Percentiles rank a stretch among this genome's conserved stretches.
These are phyloP conservation scores for Tephrocybe sp. DNA, from an alignment of 768 basidiomycete genomes.

Conservation along the genomic window DNA sequence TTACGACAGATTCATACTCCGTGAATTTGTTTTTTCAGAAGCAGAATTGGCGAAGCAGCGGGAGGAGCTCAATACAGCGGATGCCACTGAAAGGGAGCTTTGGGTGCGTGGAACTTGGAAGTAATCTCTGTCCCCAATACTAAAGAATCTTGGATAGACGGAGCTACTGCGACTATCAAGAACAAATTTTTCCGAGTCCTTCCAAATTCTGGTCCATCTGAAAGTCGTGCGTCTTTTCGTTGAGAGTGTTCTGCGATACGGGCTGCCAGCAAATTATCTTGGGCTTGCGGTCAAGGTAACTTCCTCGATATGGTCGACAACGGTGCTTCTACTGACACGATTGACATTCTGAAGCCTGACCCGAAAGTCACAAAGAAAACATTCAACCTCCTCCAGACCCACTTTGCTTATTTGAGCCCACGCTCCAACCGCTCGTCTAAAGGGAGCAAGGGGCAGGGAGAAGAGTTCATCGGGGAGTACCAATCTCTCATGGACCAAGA, in stretches of 20 bases:
- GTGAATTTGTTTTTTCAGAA: constrained; percentile 93
- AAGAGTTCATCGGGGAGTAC: constrained; percentile 89
- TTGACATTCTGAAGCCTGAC: constrained; percentile 69
- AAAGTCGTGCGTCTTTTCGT: constrained; percentile 91
- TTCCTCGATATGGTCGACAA: neutral
- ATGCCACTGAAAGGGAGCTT: constrained; percentile 90
- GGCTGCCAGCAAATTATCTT: constrained; percentile 88
- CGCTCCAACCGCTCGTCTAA: constrained; percentile 52
- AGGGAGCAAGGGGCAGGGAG: constrained; percentile 41
- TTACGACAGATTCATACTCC: constrained; percentile 78
- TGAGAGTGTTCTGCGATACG: constrained; percentile 94
- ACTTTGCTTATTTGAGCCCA: constrained; percentile 82
- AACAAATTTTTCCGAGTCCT: constrained; percentile 96
- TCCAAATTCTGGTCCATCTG: constrained; percentile 90
- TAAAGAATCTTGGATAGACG: constrained; percentile 62
- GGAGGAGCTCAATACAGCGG: constrained; percentile 78
- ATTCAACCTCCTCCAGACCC: constrained; percentile 66
- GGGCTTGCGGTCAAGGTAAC: constrained; percentile 83
- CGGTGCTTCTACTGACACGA: neutral
- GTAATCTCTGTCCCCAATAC: no score
- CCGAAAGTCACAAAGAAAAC: constrained; percentile 81
- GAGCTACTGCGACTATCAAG: constrained; percentile 88
- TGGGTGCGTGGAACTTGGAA: constrained; percentile 65
- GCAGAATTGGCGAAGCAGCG: constrained; percentile 77
- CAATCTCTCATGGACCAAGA: constrained; percentile 94